Base-by-base conservation (phyloP, 75 land plant genomes). In the Cryptomeria japonica region DNA sequence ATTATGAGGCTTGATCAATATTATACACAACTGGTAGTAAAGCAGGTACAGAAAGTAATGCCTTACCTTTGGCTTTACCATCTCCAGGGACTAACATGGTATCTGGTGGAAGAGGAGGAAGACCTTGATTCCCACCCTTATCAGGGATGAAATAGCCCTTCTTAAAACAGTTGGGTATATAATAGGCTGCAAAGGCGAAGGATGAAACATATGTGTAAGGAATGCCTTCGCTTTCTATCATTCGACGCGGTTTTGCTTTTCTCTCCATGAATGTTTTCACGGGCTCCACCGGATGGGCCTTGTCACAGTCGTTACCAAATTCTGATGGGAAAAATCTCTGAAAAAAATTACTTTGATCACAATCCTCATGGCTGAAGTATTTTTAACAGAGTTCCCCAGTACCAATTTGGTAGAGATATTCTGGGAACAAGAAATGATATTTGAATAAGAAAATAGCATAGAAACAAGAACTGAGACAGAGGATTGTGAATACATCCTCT, bases 311-410 rank as follows among this genome's bases (percentile, higher is more conserved):
- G 2, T 76, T 34, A 56, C 96, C 95, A 86, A 95, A 95, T 87
- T 95, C 96, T 42, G 96, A 86, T 85, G 96, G 96, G 84, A 95
- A 75, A 75, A 94, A 95, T 64, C 94, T 95, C 96, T 92, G 94
- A 83, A 36, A 39, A 34, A 25, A 34, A 38, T 4, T 34, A 31
- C 8, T 79, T 49, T 49, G 51, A 25, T 34, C 80, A 79, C 3
- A 56, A 56, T 56, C 18, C 61, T 56, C 18, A 56, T 56, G 22
- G 56, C 16, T 53, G 14, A 15, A 53, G 3, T 53, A 15, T 53
- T 53, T 46, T 49, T 49, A 49, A 49, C 13, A 49, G 51, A 49
- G 12, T 0, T 0, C 13, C 51, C 22, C 18, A 16, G 61, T 56
- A 15, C 22, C 22, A 15, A 56, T 56, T 56, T 56, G 61, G 61